phyloP scores from a whole-genome alignment of 23 red algal genomes.

The Gracilaria vermiculophylla region DNA sequence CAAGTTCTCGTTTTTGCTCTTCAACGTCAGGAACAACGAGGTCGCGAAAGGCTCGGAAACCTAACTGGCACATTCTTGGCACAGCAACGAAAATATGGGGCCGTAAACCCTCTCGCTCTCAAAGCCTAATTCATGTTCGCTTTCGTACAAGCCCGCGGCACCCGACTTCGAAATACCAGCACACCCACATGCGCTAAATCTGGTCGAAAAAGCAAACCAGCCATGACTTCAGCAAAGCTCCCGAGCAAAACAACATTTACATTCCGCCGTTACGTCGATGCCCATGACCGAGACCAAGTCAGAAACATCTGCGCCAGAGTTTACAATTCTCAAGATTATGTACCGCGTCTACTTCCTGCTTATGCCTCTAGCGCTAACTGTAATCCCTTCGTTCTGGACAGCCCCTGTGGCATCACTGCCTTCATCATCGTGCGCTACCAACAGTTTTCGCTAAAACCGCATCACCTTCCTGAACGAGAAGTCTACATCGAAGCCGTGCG shows the following conservation, averaged over 20 bases:
- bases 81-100: too few relatives aligned
- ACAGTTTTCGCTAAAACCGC: background rate
- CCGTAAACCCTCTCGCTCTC: too few relatives aligned
- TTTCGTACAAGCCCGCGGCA: background rate
- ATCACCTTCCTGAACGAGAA: background rate
- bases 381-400: background rate
- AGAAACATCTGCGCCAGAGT: background rate
- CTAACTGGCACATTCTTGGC: too few relatives aligned
- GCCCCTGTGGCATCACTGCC: background rate
- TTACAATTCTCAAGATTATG: background rate
- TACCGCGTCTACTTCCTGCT: background rate
- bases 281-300: background rate
- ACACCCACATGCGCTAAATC: background rate
- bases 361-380: background rate
- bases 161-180: background rate
- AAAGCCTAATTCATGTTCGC: background rate
- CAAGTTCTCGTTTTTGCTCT: too few relatives aligned
- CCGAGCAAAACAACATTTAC: background rate
- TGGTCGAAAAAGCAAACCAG: background rate
- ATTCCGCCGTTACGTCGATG: background rate
- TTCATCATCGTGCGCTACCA: background rate
- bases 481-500: background rate
- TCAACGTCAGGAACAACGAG: too few relatives aligned
- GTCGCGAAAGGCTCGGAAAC: too few relatives aligned
- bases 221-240: background rate